A percentile compares a stretch with the other conserved stretches of the same genome.
phyloP scores from a whole-genome alignment of 371 early-diverging fungal species.

The Actinomucor elegans region DNA sequence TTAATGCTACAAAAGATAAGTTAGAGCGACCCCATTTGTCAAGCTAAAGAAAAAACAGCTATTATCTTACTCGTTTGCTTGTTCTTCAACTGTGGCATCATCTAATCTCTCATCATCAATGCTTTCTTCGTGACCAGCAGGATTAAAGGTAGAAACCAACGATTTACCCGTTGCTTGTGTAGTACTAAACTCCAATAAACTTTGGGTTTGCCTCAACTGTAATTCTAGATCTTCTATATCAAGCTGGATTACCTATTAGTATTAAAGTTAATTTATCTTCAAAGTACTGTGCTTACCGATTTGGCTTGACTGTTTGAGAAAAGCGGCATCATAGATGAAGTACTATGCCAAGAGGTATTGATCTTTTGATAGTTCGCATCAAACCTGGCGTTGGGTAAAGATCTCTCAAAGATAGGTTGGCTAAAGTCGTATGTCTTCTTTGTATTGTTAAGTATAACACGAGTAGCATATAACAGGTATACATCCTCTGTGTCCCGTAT shows the following conservation, averaged over 20 bases:
- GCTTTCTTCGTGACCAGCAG: constrained; percentile 2
- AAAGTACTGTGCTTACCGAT: background rate
- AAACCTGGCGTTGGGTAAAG: constrained; percentile 65
- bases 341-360: constrained; percentile 61
- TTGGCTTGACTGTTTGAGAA: constrained; percentile 60
- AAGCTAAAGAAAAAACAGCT: no score
- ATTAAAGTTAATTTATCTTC: background rate
- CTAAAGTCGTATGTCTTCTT: constrained; percentile 60
- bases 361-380: constrained; percentile 49
- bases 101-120: no score
- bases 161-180: constrained; percentile 30
- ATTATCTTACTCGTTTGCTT: background rate
- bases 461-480: constrained; percentile 61
- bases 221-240: constrained; percentile 22
- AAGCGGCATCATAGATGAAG: constrained; percentile 66
- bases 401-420: constrained; percentile 58
- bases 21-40: no score
- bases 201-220: constrained; percentile 58
- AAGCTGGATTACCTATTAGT: constrained; percentile 7
- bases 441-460: constrained; percentile 59
- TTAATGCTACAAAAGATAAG: no score
- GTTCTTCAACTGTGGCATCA: background rate
- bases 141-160: constrained; percentile 17
- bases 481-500: constrained; percentile 61
- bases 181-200: constrained; percentile 48